These are phyloP conservation scores for Russula brevipes DNA, from an alignment of 768 basidiomycete genomes.

Conservation along the genomic window DNA sequence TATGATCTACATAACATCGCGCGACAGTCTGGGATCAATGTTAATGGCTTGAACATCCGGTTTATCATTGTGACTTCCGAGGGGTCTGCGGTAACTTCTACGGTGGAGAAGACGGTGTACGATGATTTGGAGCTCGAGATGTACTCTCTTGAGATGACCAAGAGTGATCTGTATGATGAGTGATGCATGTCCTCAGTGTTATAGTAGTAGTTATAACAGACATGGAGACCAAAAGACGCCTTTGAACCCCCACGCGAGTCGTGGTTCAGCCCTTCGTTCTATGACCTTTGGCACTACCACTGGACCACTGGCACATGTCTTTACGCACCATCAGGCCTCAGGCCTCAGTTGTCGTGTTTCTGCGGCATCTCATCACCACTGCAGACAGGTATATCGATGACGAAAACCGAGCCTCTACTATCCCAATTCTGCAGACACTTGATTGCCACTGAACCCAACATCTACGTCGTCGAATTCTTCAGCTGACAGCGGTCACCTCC, in stretches of 20 bases:
- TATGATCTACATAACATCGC: no score
- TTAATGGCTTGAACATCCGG: no score
- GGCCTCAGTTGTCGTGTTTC: slow-evolving; percentile 7
- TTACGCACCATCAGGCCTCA: slow-evolving; percentile 1
- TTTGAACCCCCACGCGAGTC: neutral
- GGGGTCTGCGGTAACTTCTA: no score
- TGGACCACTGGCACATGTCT: neutral
- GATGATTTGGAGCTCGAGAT: no score
- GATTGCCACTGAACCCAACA: slow-evolving; percentile 1
- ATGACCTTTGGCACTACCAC: slow-evolving; percentile 2
- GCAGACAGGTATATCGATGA: neutral
- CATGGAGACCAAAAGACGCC: no score
- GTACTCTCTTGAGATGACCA: no score
- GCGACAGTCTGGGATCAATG: no score
- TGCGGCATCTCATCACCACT: neutral
- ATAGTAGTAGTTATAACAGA: no score
- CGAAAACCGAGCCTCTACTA: neutral
- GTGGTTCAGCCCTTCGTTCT: neutral
- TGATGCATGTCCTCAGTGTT: no score
- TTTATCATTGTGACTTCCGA: no score
- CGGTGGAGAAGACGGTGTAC: no score
- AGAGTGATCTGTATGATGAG: no score
- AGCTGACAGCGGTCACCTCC: slow-evolving; percentile 20
- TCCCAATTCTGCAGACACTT: slow-evolving; percentile 2
- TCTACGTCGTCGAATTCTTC: slow-evolving; percentile 14